Evolutionary conservation across 805 yeast genomes (phyloP).

Genomic region (Yarrowia alimentaria): DNA sequence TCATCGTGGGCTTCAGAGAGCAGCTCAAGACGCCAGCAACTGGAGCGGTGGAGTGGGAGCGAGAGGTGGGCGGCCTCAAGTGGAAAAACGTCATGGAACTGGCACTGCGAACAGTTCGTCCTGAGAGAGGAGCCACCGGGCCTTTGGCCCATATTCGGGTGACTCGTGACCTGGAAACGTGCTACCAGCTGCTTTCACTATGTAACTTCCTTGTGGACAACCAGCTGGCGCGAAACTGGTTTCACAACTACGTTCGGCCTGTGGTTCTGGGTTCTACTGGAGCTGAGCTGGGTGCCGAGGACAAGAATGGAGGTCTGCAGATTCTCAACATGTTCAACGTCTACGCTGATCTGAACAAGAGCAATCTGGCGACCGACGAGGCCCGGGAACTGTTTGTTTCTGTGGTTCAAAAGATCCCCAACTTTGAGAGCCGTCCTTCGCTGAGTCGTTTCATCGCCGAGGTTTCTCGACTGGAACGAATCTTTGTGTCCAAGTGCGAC

Average conservation of each 20-base stretch:
- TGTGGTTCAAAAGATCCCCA: neutral
- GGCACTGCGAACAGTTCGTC: slow-evolving; percentile 2
- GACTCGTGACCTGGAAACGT: neutral
- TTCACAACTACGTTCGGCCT: slow-evolving; percentile 13
- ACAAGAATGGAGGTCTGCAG: neutral
- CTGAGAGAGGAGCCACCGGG: neutral
- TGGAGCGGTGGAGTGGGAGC: neutral
- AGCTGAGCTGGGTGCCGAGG: neutral
- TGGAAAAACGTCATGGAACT: slow-evolving; percentile 10
- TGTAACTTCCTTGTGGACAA: neutral
- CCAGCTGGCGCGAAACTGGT: slow-evolving; percentile 12
- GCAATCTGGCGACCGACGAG: slow-evolving; percentile 1
- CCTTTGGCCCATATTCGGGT: slow-evolving; percentile 3
- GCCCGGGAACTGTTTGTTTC: slow-evolving; percentile 1
- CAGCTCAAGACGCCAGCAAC: neutral
- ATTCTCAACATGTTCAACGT: slow-evolving; percentile 12
- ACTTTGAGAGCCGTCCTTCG: neutral
- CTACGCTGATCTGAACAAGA: neutral
- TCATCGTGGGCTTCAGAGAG: neutral
- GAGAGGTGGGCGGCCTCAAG: neutral
- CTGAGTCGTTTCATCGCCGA: neutral
- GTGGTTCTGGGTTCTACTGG: neutral
- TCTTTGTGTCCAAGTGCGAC: neutral
- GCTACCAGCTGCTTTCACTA: neutral
- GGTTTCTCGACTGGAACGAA: slow-evolving; percentile 3